Percentiles rank a stretch among this genome's conserved stretches.
Evolutionary conservation across 177 flowering plant species (phyloP).

Genomic region (Vitis hybrid): DNA sequence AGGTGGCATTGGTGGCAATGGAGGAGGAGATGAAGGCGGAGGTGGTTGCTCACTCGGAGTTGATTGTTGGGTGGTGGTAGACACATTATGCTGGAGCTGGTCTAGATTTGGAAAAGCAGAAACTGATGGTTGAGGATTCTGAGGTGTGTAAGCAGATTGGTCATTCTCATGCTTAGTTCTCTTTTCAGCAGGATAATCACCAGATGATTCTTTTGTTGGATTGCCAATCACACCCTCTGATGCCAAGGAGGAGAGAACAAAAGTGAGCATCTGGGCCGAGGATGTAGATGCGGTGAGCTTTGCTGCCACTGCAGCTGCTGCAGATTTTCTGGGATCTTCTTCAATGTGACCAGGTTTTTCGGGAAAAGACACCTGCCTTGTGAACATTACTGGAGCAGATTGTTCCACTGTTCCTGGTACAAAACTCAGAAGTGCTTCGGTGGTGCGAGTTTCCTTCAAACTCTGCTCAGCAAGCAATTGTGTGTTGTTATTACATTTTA

Average conservation of each 20-base stretch:
- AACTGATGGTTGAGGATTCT: constrained; percentile 36
- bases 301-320: constrained; percentile 93
- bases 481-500: constrained; percentile 21
- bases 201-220: constrained; percentile 37
- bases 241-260: constrained; percentile 82
- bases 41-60: constrained; percentile 36
- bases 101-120: constrained; percentile 46
- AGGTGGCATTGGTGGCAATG: constrained; percentile 46
- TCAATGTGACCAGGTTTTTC: constrained; percentile 42
- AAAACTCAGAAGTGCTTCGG: constrained; percentile 33
- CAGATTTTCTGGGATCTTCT: constrained; percentile 73
- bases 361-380: constrained; percentile 32
- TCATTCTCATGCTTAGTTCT: constrained; percentile 60
- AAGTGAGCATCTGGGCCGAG: constrained; percentile 90
- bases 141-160: constrained; percentile 34
- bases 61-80: constrained; percentile 28
- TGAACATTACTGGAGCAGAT: constrained; percentile 60
- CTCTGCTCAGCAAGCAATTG: constrained; percentile 38
- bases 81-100: constrained; percentile 26
- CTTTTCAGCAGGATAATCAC: constrained; percentile 57
- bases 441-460: constrained; percentile 36
- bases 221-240: constrained; percentile 76
- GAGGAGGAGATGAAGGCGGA: constrained; percentile 55
- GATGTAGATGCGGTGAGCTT: constrained; percentile 87
- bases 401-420: constrained; percentile 47